These are phyloP conservation scores for Vanderwaltozyma tropicalis DNA, from an alignment of 805 yeast genomes.

Conservation along the genomic window DNA sequence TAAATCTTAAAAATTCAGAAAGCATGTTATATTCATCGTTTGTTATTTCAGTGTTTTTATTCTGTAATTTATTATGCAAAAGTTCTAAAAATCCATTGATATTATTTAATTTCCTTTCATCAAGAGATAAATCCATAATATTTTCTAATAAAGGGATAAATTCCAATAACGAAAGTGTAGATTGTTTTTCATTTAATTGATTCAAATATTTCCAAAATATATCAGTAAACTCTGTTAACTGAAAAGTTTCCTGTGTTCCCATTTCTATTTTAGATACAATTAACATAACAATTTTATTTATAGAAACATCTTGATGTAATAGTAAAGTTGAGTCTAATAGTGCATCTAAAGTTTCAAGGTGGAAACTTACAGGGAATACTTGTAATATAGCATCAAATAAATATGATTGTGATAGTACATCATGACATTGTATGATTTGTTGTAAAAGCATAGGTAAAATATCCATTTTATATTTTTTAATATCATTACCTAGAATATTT, in stretches of 20 bases:
- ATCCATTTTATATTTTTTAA: constrained; percentile 32
- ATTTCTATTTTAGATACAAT: constrained; percentile 52
- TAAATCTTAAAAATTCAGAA: neutral
- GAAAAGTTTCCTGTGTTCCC: neutral
- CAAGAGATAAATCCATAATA: neutral
- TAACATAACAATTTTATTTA: constrained; percentile 55
- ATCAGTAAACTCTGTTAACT: constrained; percentile 13
- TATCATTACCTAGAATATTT: constrained; percentile 66
- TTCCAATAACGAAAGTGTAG: constrained; percentile 56
- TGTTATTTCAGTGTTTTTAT: neutral
- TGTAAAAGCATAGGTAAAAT: constrained; percentile 74
- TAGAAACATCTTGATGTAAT: constrained; percentile 55
- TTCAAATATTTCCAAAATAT: constrained; percentile 61
- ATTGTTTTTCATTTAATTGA: constrained; percentile 43
- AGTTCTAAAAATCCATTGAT: constrained; percentile 2
- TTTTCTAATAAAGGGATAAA: constrained; percentile 43
- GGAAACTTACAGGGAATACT: constrained; percentile 88
- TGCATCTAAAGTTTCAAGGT: constrained; percentile 57
- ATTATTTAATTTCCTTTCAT: neutral
- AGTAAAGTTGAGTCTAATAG: constrained; percentile 55
- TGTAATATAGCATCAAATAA: constrained; percentile 81
- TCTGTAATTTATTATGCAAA: neutral
- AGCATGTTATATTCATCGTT: neutral
- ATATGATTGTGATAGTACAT: constrained; percentile 83
- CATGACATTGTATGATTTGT: constrained; percentile 85